Conservation (phyloP, 345 rosid species). For the Hibiscus trionum region DNA sequence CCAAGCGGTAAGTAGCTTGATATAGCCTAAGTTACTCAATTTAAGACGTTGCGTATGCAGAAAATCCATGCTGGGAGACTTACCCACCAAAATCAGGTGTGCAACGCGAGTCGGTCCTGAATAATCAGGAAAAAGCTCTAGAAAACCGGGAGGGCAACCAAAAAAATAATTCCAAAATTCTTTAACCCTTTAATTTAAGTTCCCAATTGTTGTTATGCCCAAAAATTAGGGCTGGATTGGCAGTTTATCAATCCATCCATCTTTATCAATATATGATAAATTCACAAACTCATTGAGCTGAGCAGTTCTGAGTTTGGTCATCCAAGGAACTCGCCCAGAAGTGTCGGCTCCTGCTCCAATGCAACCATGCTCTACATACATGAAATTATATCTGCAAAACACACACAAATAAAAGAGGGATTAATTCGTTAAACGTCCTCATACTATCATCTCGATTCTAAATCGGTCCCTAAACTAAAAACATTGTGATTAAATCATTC, state of each 20-base stretch:
- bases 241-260: slow-evolving; percentile 19
- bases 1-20: too few species aligned
- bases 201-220: neutral
- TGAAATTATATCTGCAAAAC: neutral
- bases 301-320: neutral
- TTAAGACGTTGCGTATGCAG: too few species aligned
- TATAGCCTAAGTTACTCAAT: too few species aligned
- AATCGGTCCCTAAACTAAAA: neutral
- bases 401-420: too few species aligned
- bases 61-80: too few species aligned
- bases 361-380: slow-evolving; percentile 12
- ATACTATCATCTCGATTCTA: neutral
- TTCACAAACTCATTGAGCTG: neutral
- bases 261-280: slow-evolving; percentile 11
- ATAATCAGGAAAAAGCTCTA: too few species aligned
- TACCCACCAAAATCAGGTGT: too few species aligned
- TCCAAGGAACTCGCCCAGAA: slow-evolving; percentile 21
- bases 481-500: neutral
- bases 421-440: too few species aligned
- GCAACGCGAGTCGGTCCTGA: too few species aligned
- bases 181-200: neutral
- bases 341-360: slow-evolving; percentile 22
- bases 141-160: too few species aligned
- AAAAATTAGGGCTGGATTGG: neutral
- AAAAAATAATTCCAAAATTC: too few species aligned